Evolutionary conservation across 306 rosid species (phyloP).

Genomic region (Malus orientalis): DNA sequence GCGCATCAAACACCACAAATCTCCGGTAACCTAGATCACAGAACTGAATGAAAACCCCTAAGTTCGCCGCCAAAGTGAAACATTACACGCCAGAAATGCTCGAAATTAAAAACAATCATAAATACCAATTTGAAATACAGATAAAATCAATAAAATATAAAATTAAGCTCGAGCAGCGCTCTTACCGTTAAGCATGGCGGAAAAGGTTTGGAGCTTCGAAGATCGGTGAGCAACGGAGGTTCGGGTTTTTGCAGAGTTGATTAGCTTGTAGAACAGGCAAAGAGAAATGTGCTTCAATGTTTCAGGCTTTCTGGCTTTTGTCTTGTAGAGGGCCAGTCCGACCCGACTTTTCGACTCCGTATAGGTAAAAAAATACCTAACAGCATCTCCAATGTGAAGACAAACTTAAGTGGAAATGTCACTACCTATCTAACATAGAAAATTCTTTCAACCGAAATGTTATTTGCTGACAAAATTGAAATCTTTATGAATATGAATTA

Average conservation of each 20-base stretch:
- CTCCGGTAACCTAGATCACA: background rate
- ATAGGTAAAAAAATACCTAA: background rate
- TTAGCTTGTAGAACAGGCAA: conserved; percentile 74
- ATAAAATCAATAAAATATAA: background rate
- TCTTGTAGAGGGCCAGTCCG: conserved; percentile 12
- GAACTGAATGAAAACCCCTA: background rate
- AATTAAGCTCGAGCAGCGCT: conserved; percentile 16
- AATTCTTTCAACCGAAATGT: too few species aligned
- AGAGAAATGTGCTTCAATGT: background rate
- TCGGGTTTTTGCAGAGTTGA: conserved; percentile 23
- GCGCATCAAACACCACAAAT: background rate
- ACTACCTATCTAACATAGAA: too few species aligned
- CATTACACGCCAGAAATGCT: background rate
- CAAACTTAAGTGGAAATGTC: too few species aligned
- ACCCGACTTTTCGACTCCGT: background rate
- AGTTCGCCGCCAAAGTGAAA: background rate
- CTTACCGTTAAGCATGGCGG: conserved; percentile 72
- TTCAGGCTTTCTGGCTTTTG: background rate
- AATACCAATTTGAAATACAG: background rate
- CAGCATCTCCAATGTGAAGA: too few species aligned
- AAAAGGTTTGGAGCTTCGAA: conserved; percentile 15
- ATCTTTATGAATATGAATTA: too few species aligned
- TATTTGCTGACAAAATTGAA: too few species aligned
- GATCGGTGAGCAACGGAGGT: conserved; percentile 21
- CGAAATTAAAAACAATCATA: background rate